phyloP scores from a whole-genome alignment of 1,284 basidiomycete species.

The Rhodofomes roseus region DNA sequence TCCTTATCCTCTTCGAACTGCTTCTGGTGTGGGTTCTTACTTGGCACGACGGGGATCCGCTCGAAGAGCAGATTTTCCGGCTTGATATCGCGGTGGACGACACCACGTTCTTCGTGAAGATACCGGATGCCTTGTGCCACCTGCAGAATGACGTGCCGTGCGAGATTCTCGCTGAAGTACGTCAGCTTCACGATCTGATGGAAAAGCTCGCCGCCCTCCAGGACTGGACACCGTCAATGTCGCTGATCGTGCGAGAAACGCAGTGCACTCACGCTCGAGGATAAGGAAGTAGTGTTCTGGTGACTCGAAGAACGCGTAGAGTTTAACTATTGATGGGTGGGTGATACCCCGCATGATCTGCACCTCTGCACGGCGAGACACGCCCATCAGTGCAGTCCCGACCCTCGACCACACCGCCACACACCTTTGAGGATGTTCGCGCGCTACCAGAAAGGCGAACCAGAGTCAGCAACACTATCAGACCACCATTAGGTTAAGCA shows the following conservation, averaged over 20 bases:
- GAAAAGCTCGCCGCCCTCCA: constrained; percentile 98
- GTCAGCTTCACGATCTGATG: constrained; percentile 99
- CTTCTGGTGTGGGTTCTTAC: constrained; percentile 69
- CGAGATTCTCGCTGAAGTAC: constrained; percentile 94
- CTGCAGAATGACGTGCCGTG: constrained; percentile 96
- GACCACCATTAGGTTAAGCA: constrained; percentile 40
- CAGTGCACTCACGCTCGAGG: constrained; percentile 73
- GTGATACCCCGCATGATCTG: constrained; percentile 98
- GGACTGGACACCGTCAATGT: constrained; percentile 48
- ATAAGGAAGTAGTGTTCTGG: constrained; percentile 93
- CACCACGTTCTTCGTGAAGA: constrained; percentile 96
- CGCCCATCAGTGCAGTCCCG: not conserved
- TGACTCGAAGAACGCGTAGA: constrained; percentile 88
- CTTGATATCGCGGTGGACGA: constrained; percentile 99
- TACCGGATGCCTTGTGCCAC: constrained; percentile 95
- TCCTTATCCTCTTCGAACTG: constrained; percentile 99
- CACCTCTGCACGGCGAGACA: constrained; percentile 65
- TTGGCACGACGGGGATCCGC: constrained; percentile 89
- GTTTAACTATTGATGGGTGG: constrained; percentile 88
- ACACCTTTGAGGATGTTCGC: constrained; percentile 94
- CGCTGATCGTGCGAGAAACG: constrained; percentile 4
- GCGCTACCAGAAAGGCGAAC: constrained; percentile 54
- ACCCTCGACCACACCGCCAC: constrained; percentile 11
- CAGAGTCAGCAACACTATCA: constrained; percentile 20
- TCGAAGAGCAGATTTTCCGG: constrained; percentile 98